Percentiles rank a stretch among this genome's conserved stretches.
These are phyloP conservation scores for Setaria viridis DNA, from an alignment of 202 grass and related monocot genomes.

Conservation along the genomic window DNA sequence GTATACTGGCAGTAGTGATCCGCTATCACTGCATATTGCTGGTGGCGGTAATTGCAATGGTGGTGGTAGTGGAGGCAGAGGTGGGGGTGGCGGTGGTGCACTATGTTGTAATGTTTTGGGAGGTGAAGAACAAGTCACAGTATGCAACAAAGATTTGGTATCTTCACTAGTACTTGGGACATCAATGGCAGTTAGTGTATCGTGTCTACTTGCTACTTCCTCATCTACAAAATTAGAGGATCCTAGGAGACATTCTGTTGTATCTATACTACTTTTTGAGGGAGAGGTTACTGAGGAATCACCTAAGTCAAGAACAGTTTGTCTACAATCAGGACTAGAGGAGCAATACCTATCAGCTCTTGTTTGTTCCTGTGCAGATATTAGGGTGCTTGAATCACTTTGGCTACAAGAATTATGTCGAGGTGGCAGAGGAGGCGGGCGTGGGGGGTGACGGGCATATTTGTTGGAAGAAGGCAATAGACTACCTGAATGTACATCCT, in stretches of 20 bases:
- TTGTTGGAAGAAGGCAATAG: constrained; percentile 34
- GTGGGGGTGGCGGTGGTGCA: constrained; percentile 31
- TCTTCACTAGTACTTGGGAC: constrained; percentile 33
- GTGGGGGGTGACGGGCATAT: constrained; percentile 32
- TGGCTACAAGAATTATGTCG: constrained; percentile 17
- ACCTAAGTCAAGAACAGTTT: constrained; percentile 38
- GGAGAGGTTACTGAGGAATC: constrained; percentile 33
- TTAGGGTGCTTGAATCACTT: constrained; percentile 32
- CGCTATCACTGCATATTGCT: no score
- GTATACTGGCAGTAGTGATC: no score
- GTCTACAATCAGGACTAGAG: constrained; percentile 35
- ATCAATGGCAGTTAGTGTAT: constrained; percentile 38
- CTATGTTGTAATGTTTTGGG: constrained; percentile 41
- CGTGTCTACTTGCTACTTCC: constrained; percentile 36
- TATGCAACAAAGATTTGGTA: constrained; percentile 25
- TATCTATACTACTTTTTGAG: constrained; percentile 33
- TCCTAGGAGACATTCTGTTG: constrained; percentile 33
- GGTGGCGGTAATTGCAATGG: neutral
- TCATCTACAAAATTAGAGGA: constrained; percentile 37
- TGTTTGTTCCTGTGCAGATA: constrained; percentile 38
- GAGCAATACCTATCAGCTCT: constrained; percentile 29
- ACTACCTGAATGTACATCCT: constrained; percentile 37
- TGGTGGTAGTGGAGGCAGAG: neutral
- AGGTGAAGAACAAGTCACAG: constrained; percentile 19
- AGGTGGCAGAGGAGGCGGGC: constrained; percentile 34